A percentile compares a stretch with the other conserved stretches of the same genome.
Conservation (phyloP, 1,284 basidiomycete genomes). For the Takashimella koratensis region DNA sequence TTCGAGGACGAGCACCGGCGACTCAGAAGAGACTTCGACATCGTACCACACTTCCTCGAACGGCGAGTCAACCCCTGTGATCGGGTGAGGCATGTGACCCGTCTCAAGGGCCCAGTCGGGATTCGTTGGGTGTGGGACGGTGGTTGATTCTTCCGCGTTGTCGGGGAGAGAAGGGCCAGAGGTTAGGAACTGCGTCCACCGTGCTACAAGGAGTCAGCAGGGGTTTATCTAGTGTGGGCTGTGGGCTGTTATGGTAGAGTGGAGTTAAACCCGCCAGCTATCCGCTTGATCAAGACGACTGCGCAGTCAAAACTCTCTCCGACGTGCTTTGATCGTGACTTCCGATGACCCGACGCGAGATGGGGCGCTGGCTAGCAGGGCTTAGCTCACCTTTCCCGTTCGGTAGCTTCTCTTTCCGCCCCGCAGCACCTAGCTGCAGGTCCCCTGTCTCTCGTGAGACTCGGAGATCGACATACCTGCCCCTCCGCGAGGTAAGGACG, state of each 20-base stretch:
- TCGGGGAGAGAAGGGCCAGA: background rate
- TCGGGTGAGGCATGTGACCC: conserved; percentile 1
- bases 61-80: background rate
- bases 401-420: background rate
- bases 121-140: conserved; percentile 1
- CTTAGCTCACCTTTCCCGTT: conserved; percentile 4
- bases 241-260: no score
- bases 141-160: conserved; percentile 1
- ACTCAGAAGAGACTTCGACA: background rate
- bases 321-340: no score
- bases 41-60: conserved; percentile 5
- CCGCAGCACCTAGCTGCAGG: background rate
- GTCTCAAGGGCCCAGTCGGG: conserved; percentile 1
- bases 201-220: background rate
- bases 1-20: background rate
- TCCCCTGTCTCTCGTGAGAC: background rate
- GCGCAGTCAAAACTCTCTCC: no score
- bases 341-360: no score
- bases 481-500: conserved; percentile 1
- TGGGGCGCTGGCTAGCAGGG: no score
- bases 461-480: conserved; percentile 3
- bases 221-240: background rate
- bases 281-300: no score
- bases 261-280: no score
- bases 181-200: conserved; percentile 4